Conservation (phyloP, 441 rosid genomes). For the Populus tomentosa region DNA sequence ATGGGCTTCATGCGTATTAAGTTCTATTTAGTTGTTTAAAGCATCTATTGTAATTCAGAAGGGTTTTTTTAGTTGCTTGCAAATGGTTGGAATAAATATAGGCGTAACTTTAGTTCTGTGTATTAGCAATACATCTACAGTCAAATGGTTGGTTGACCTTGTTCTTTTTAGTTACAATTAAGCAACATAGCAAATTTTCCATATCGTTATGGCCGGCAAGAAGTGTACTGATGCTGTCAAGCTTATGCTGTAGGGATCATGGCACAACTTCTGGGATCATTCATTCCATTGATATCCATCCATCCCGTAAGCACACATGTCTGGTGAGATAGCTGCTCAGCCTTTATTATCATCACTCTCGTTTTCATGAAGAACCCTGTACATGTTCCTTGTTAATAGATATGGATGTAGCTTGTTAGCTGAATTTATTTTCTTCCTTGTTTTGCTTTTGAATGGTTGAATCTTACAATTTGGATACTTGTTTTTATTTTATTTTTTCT, state of each 20-base stretch:
- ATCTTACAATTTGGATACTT: neutral
- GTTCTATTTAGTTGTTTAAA: neutral
- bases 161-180: neutral
- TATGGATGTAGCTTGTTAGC: neutral
- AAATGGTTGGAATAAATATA: neutral
- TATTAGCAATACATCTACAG: neutral
- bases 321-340: slow-evolving; percentile 43
- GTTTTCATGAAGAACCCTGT: neutral
- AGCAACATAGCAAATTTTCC: neutral
- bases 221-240: slow-evolving; percentile 1
- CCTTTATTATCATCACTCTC: neutral
- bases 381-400: neutral
- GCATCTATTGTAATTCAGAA: neutral
- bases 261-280: slow-evolving; percentile 66
- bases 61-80: neutral
- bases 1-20: neutral
- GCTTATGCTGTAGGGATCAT: slow-evolving; percentile 46
- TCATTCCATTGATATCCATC: slow-evolving; percentile 85
- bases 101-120: neutral
- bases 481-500: neutral
- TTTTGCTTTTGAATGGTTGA: neutral
- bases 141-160: neutral
- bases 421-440: neutral
- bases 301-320: slow-evolving; percentile 87
- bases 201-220: neutral